These are phyloP conservation scores for Penicillium atrosanguineum DNA, from an alignment of 495 filamentous ascomycete species.

Conservation along the genomic window DNA sequence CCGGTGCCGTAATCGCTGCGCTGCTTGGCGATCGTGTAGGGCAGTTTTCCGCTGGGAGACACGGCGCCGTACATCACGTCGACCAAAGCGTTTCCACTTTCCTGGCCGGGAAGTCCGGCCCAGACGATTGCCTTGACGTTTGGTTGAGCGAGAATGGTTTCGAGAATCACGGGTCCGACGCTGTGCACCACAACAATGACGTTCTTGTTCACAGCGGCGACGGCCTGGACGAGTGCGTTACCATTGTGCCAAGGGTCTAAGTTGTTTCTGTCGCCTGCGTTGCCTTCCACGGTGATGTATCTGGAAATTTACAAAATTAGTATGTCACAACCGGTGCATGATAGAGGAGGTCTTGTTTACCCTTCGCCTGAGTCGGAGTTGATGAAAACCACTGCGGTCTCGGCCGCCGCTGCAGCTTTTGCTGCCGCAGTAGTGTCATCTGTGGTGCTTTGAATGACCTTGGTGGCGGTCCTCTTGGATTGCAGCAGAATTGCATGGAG, in stretches of 20 bases:
- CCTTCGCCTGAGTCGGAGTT: conserved; percentile 66
- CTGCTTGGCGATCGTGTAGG: conserved; percentile 68
- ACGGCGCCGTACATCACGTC: conserved; percentile 59
- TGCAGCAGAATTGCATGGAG: conserved; percentile 51
- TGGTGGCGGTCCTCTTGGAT: conserved; percentile 46
- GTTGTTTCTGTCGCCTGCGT: conserved; percentile 58
- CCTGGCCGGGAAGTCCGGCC: conserved; percentile 58
- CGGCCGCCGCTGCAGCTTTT: conserved; percentile 50
- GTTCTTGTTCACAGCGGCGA: conserved; percentile 66
- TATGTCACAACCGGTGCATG: neutral
- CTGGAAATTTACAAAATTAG: conserved; percentile 11
- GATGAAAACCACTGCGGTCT: conserved; percentile 64
- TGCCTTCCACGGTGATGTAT: conserved; percentile 58
- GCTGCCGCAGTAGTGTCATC: conserved; percentile 49
- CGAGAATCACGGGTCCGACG: conserved; percentile 51
- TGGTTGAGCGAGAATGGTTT: conserved; percentile 51
- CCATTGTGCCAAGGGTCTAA: conserved; percentile 37
- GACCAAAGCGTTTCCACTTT: conserved; percentile 54
- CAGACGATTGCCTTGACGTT: conserved; percentile 58
- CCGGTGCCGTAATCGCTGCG: conserved; percentile 61
- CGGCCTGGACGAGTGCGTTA: conserved; percentile 23
- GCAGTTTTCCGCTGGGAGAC: conserved; percentile 62
- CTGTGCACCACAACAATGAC: conserved; percentile 76
- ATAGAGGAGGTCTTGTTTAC: conserved; percentile 29
- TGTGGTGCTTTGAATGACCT: conserved; percentile 40